phyloP scores from a whole-genome alignment of 768 basidiomycete species.

The Glaciozyma martinii region DNA sequence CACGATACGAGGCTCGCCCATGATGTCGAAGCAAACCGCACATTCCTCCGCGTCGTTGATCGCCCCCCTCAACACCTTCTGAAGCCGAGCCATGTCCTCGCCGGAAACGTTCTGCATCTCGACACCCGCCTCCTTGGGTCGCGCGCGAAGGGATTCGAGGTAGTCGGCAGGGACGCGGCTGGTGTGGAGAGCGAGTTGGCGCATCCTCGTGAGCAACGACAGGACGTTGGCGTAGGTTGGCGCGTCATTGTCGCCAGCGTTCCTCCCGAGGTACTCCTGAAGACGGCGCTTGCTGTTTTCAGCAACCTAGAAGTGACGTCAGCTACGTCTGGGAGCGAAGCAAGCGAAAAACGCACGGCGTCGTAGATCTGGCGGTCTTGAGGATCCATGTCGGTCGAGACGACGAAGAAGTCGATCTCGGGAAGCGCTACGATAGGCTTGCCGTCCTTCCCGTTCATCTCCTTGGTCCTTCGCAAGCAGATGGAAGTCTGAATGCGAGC shows the following conservation, averaged over 20 bases:
- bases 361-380: constrained; percentile 44
- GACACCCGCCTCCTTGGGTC: background rate
- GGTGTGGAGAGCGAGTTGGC: constrained; percentile 70
- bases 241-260: constrained; percentile 32
- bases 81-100: background rate
- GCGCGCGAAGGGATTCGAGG: constrained; percentile 35
- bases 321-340: too few species aligned
- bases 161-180: constrained; percentile 62
- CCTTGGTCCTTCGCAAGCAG: constrained; percentile 31
- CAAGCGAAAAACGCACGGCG: constrained; percentile 40
- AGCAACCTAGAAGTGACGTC: background rate
- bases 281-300: constrained; percentile 1
- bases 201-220: constrained; percentile 66
- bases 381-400: constrained; percentile 53
- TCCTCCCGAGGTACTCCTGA: constrained; percentile 2
- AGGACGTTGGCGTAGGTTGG: constrained; percentile 51
- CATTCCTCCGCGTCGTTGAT: background rate
- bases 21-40: constrained; percentile 11
- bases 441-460: constrained; percentile 79
- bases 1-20: constrained; percentile 15
- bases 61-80: background rate
- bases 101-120: background rate
- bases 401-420: constrained; percentile 66
- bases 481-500: background rate
- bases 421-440: constrained; percentile 67